Conservation (phyloP, 2,329 filamentous ascomycete species). For the Lachnellula occidentalis region DNA sequence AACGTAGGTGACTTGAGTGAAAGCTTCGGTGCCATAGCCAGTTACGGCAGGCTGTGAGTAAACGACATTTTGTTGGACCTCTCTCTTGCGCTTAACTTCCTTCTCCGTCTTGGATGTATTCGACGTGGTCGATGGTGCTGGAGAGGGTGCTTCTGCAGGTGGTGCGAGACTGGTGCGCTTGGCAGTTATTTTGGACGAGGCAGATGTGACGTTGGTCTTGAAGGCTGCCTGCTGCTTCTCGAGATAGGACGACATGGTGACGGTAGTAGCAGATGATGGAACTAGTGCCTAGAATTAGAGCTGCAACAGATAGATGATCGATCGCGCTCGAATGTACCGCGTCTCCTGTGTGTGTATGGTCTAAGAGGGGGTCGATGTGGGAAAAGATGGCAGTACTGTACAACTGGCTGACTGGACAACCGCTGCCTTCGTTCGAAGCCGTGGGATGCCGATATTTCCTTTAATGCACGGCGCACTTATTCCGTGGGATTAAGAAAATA, state of each 20-base stretch:
- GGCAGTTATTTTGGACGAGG: conserved; percentile 55
- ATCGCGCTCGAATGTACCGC: too few relatives aligned
- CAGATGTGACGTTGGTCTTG: conserved; percentile 55
- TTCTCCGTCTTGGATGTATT: conserved; percentile 47
- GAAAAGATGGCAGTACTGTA: background rate
- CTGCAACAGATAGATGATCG: too few relatives aligned
- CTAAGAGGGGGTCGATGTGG: background rate
- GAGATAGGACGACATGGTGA: conserved; percentile 55
- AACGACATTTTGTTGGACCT: conserved; percentile 47
- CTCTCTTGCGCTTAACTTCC: conserved; percentile 59
- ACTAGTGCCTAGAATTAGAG: too few relatives aligned
- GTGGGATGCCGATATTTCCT: background rate
- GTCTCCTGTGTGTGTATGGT: too few relatives aligned
- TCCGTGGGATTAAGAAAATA: background rate
- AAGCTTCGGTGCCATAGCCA: conserved; percentile 71
- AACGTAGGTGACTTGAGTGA: conserved; percentile 83
- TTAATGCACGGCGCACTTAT: background rate
- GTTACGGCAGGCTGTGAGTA: conserved; percentile 75
- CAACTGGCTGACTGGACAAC: background rate
- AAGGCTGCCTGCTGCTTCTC: conserved; percentile 61
- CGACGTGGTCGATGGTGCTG: conserved; percentile 53
- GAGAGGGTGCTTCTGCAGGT: conserved; percentile 51
- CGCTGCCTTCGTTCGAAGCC: background rate
- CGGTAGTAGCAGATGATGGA: conserved; percentile 1
- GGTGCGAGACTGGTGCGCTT: conserved; percentile 44